Conservation (phyloP, 1,284 basidiomycete genomes). For the Ustilago shanxiensis region DNA sequence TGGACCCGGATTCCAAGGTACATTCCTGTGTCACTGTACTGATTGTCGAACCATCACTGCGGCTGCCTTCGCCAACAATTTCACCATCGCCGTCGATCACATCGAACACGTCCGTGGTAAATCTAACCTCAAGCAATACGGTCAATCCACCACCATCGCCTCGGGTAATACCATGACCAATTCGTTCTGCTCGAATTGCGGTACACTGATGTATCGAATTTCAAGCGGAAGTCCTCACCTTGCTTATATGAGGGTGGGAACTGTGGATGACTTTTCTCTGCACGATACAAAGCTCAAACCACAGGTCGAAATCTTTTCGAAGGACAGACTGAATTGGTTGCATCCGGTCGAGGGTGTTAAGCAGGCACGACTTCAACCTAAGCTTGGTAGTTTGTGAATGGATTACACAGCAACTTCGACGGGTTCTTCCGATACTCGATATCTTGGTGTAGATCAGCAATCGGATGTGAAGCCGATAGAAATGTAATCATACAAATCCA, state of each 20-base stretch:
- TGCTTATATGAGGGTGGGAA: slow-evolving; percentile 64
- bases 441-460: not conserved
- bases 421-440: not conserved
- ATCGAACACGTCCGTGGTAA: slow-evolving; percentile 64
- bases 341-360: slow-evolving; percentile 35
- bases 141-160: slow-evolving; percentile 54
- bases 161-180: slow-evolving; percentile 67
- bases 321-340: slow-evolving; percentile 66
- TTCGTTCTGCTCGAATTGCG: slow-evolving; percentile 70
- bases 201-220: slow-evolving; percentile 68
- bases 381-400: not conserved
- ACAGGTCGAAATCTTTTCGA: slow-evolving; percentile 61
- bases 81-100: slow-evolving; percentile 60
- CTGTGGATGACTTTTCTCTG: slow-evolving; percentile 69
- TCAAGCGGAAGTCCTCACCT: slow-evolving; percentile 49
- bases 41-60: slow-evolving; percentile 70
- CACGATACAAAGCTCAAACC: slow-evolving; percentile 67
- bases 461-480: too few species aligned
- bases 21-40: slow-evolving; percentile 69
- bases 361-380: slow-evolving; percentile 7
- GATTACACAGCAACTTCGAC: not conserved
- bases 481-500: slow-evolving; percentile 34
- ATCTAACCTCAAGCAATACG: slow-evolving; percentile 59
- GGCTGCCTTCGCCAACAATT: slow-evolving; percentile 70
- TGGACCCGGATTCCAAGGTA: slow-evolving; percentile 61